Evolutionary conservation across 345 rosid genomes (phyloP).

Genomic region (Arabis alpina): DNA sequence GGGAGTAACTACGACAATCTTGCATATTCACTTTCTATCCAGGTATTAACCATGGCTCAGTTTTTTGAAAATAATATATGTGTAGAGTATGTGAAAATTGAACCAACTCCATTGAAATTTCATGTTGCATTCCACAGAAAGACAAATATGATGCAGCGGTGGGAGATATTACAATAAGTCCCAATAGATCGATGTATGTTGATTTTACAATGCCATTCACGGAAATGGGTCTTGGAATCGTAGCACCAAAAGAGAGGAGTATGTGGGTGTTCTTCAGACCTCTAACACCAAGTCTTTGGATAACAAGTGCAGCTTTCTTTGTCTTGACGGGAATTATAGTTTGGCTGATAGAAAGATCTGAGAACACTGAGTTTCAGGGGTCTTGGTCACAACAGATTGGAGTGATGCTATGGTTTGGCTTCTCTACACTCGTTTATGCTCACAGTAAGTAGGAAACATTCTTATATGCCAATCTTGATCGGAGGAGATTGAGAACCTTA

Average conservation of each 20-base stretch:
- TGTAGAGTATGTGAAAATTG: background rate
- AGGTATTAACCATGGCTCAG: conserved; percentile 29
- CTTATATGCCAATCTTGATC: background rate
- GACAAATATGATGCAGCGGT: conserved; percentile 52
- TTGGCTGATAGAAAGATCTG: conserved; percentile 56
- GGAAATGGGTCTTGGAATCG: conserved; percentile 51
- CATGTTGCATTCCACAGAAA: conserved; percentile 20
- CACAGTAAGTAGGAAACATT: conserved; percentile 45
- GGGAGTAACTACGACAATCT: conserved; percentile 37
- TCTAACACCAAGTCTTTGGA: conserved; percentile 52
- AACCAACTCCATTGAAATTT: background rate
- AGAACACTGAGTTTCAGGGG: conserved; percentile 51
- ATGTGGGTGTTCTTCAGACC: conserved; percentile 65
- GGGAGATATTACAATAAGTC: conserved; percentile 54
- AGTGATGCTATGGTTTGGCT: conserved; percentile 48
- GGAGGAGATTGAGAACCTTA: background rate
- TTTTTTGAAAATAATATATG: too few species aligned
- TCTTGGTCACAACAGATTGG: conserved; percentile 48
- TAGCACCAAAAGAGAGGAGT: conserved; percentile 44
- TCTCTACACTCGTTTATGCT: conserved; percentile 59
- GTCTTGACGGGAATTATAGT: conserved; percentile 50
- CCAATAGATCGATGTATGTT: conserved; percentile 41
- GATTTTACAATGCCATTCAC: conserved; percentile 58
- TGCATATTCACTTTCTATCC: conserved; percentile 20
- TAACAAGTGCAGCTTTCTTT: conserved; percentile 45